Conservation (phyloP, 202 grass and related monocot genomes). For the Zoysia matrella region DNA sequence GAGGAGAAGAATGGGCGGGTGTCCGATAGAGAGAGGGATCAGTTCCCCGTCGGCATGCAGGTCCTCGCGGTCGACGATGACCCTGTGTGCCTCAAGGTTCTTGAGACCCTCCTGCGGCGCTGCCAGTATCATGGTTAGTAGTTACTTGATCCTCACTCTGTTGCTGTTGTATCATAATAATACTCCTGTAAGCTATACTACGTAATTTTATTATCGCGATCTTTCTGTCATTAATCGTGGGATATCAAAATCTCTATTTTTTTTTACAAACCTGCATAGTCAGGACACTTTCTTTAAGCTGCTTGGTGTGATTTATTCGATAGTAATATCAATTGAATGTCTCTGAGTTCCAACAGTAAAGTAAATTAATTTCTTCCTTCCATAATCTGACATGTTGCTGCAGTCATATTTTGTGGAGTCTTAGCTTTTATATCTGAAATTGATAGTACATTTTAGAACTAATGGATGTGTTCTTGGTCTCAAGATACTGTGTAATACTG, state of each 20-base stretch:
- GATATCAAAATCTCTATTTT: neutral
- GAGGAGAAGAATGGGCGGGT: conserved; percentile 42
- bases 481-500: neutral
- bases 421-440: neutral
- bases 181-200: no score
- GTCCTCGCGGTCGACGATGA: conserved; percentile 96
- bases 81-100: conserved; percentile 80
- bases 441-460: conserved; percentile 9
- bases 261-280: neutral
- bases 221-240: neutral
- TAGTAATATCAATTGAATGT: neutral
- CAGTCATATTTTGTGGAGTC: neutral
- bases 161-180: neutral
- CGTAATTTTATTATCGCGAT: neutral
- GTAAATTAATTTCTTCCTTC: neutral
- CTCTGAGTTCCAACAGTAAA: conserved; percentile 18
- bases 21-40: conserved; percentile 33
- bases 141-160: conserved; percentile 9
- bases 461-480: neutral
- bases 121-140: conserved; percentile 82
- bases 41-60: conserved; percentile 92
- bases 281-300: neutral
- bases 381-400: conserved; percentile 19
- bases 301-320: conserved; percentile 8
- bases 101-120: conserved; percentile 68